Base-by-base conservation (phyloP, 2,329 filamentous ascomycete species). In the Fusarium beomiforme region DNA sequence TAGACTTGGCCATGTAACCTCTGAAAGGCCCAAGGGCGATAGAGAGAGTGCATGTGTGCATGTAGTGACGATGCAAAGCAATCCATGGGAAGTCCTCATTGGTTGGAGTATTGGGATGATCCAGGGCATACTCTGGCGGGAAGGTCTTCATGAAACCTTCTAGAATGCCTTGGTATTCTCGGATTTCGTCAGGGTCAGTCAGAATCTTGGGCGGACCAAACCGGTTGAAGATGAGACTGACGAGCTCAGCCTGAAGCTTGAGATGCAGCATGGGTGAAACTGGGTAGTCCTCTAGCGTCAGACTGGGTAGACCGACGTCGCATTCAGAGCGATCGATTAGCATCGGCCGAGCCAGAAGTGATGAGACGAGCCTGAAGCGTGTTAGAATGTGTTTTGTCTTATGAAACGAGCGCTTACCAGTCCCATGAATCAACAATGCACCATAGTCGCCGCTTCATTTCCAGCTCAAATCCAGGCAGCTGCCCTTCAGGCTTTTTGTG, bases 401-500 rank as follows among this genome's bases (percentile, higher is more conserved):
- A n/a, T n/a, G n/a, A n/a, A n/a, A n/a, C n/a, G n/a, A 12, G 2
- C 7, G 5, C 57, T 36, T 24, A 67, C 64, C 64, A 67, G 34
- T 67, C 64, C 64, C 64, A 67, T 1, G 64, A 67, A 44, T 67
- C 64, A 3, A 67, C 64, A 9, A 67, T 63, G 10, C 64, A 67
- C 64, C 64, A 67, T 2, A 67, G 19, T 7, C 64, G 56, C 8
- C 57, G 43, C 24, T 67, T 67, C 64, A 67, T 68, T 13, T 67
- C 64, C 9, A 67, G 16, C 14, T 67, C 64, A 16, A 67, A 67
- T 0, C 64, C 64, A 2, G 56, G 56, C 3, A 67, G 8, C 17
- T 67, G 56, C 5, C 14, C 43, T 7, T 23, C 8, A 0, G 64
- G 64, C 8, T 51, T 68, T 4, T 67, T 67, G 16, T 67, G 64